phyloP scores from a whole-genome alignment of 1,139 yeast species.

The Hyphopichia burtonii region DNA sequence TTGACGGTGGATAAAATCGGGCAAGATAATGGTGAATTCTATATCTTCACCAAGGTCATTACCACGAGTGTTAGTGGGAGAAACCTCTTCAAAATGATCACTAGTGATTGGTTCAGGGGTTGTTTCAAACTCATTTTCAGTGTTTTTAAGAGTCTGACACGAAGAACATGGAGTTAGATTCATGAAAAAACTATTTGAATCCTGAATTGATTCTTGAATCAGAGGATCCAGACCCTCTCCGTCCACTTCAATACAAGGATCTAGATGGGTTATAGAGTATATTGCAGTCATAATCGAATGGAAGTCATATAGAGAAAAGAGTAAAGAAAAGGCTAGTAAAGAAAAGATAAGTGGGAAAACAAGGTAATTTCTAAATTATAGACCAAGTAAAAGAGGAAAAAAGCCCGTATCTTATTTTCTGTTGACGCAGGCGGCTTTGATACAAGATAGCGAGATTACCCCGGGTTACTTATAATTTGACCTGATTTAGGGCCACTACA shows the following conservation, averaged over 20 bases:
- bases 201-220: constrained; percentile 6
- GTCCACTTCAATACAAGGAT: neutral
- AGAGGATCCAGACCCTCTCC: neutral
- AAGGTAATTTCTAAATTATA: too few relatives aligned
- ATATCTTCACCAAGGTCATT: neutral
- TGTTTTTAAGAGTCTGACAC: constrained; percentile 3
- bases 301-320: neutral
- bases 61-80: neutral
- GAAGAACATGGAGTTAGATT: constrained; percentile 19
- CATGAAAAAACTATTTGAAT: constrained; percentile 9
- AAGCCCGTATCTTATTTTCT: too few relatives aligned
- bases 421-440: too few relatives aligned
- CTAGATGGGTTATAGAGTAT: neutral
- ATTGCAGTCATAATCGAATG: neutral
- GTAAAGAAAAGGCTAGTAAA: too few relatives aligned
- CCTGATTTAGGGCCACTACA: too few relatives aligned
- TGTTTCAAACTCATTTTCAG: neutral
- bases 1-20: constrained; percentile 8
- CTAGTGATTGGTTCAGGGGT: neutral
- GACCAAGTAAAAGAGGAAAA: too few relatives aligned
- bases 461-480: too few relatives aligned
- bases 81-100: neutral
- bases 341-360: too few relatives aligned
- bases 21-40: constrained; percentile 7
- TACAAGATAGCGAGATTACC: too few relatives aligned